Evolutionary conservation across 352 stramenopile species (phyloP).

Genomic region (Globisporangium canariense): DNA sequence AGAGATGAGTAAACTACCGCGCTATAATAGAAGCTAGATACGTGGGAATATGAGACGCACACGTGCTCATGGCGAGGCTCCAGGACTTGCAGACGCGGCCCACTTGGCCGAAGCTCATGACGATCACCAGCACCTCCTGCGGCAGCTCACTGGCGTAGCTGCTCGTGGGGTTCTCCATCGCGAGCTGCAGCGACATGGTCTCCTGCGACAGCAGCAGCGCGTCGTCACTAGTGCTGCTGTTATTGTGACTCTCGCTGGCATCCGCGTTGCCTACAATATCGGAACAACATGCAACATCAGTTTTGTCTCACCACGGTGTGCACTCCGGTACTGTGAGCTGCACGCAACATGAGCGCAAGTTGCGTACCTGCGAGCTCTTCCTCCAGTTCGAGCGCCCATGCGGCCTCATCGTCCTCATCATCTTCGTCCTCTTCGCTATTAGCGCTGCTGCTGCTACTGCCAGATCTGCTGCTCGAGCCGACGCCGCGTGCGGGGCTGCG

Average conservation of each 20-base stretch:
- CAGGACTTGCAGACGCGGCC: conserved; percentile 78
- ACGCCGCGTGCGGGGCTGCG: background rate
- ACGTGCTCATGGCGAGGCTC: conserved; percentile 65
- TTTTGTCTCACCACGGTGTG: background rate
- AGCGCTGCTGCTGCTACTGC: conserved; percentile 7
- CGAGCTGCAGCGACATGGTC: conserved; percentile 18
- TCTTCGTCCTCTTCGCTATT: conserved; percentile 14
- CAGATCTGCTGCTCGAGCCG: background rate
- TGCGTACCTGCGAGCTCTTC: conserved; percentile 50
- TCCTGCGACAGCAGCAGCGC: conserved; percentile 17
- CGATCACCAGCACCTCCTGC: conserved; percentile 67
- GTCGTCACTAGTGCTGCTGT: conserved; percentile 1
- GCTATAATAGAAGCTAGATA: background rate
- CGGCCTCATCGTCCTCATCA: conserved; percentile 46
- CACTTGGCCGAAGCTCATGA: conserved; percentile 67
- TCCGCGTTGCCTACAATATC: background rate
- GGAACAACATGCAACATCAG: background rate
- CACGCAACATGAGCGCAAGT: background rate
- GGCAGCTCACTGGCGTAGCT: conserved; percentile 50
- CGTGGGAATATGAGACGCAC: conserved; percentile 20
- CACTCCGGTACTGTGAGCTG: background rate
- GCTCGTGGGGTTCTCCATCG: background rate
- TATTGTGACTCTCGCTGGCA: background rate
- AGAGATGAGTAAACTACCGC: background rate
- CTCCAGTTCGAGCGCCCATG: conserved; percentile 69